Percentiles rank a stretch among this genome's conserved stretches.
Evolutionary conservation across 78 protist species (phyloP).

Genomic region (Dictyostelium intermedium): DNA sequence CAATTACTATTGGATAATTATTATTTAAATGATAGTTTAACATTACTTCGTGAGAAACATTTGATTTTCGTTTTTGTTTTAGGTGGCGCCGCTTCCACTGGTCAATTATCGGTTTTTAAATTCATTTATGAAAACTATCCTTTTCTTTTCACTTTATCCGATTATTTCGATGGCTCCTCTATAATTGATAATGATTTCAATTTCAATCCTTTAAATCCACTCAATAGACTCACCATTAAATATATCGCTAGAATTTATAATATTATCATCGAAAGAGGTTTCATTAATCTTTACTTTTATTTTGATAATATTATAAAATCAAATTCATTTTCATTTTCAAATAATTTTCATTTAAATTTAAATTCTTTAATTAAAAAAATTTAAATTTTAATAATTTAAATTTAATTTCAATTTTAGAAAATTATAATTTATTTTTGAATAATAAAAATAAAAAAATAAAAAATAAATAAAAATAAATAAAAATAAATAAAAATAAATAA

Average conservation of each 20-base stretch:
- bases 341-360: not conserved
- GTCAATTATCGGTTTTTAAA: not conserved
- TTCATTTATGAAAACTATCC: not conserved
- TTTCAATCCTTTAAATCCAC: not conserved
- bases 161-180: not conserved
- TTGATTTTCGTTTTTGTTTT: not conserved
- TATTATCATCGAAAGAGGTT: not conserved
- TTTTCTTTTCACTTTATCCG: not conserved
- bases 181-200: not conserved
- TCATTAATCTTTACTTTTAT: not conserved
- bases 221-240: not conserved
- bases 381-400: not conserved
- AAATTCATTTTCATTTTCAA: not conserved
- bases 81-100: not conserved
- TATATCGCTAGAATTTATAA: not conserved
- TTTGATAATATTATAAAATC: not conserved
- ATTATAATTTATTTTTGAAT: not conserved
- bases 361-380: not conserved
- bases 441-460: not conserved
- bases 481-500: not conserved
- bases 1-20: not conserved
- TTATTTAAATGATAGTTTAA: not conserved
- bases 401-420: not conserved
- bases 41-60: not conserved
- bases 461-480: not conserved